These are phyloP conservation scores for Cryptococcus sp. DNA, from an alignment of 1,284 basidiomycete species.

Conservation along the genomic window DNA sequence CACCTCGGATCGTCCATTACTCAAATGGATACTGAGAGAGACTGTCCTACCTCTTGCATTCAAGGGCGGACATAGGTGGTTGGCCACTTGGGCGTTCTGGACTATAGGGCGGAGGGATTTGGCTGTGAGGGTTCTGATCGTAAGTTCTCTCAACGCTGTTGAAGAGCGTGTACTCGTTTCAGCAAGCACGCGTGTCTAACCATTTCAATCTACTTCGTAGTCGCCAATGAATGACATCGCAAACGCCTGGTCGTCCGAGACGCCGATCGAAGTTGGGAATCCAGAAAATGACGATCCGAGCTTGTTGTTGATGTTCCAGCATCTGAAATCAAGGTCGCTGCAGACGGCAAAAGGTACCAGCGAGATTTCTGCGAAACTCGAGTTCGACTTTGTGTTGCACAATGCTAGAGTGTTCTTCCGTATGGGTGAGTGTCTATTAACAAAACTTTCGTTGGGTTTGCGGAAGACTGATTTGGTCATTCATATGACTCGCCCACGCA, in stretches of 20 bases:
- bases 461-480: not conserved
- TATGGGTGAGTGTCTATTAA: conserved; percentile 68
- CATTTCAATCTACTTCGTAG: conserved; percentile 14
- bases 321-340: conserved; percentile 81
- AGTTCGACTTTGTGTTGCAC: conserved; percentile 92
- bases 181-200: too few relatives aligned
- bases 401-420: conserved; percentile 86
- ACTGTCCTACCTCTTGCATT: conserved; percentile 83
- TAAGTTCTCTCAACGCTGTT: conserved; percentile 15
- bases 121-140: conserved; percentile 62
- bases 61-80: conserved; percentile 81
- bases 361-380: conserved; percentile 79
- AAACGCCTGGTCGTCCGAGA: conserved; percentile 20
- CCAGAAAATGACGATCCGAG: conserved; percentile 89
- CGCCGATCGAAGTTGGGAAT: conserved; percentile 65
- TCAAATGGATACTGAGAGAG: conserved; percentile 68
- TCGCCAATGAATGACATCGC: conserved; percentile 46
- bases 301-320: conserved; percentile 83
- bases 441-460: not conserved
- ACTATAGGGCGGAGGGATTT: conserved; percentile 78
- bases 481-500: conserved; percentile 49
- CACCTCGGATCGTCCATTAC: conserved; percentile 75
- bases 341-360: conserved; percentile 89
- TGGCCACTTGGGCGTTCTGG: conserved; percentile 98
- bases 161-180: not conserved